Conservation (phyloP, 805 yeast genomes). For the Barnettozyma wickerhamii region DNA sequence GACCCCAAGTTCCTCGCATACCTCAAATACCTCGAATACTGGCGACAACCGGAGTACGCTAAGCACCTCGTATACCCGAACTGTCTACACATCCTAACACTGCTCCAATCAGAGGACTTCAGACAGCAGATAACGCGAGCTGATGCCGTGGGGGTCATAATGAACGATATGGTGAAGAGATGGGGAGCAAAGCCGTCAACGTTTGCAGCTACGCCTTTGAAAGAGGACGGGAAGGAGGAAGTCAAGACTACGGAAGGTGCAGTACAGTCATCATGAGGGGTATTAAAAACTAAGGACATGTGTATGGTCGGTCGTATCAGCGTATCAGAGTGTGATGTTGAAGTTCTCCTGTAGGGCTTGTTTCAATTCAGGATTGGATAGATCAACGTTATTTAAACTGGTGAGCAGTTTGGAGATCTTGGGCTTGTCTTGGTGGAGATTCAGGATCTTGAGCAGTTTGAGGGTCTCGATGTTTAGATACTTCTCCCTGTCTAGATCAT, state of each 20-base stretch:
- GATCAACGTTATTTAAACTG: conserved; percentile 19
- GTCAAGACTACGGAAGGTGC: too few species aligned
- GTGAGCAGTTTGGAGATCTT: conserved; percentile 20
- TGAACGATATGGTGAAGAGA: conserved; percentile 73
- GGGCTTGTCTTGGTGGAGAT: conserved; percentile 19
- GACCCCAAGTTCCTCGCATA: conserved; percentile 71
- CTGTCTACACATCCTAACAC: conserved; percentile 68
- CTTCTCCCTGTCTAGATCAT: conserved; percentile 31
- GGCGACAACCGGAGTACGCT: conserved; percentile 72
- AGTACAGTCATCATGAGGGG: too few species aligned
- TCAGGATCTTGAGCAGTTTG: conserved; percentile 27
- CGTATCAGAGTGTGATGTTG: conserved; percentile 9
- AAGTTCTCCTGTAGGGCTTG: conserved; percentile 17
- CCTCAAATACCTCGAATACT: conserved; percentile 76
- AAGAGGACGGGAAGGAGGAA: too few species aligned
- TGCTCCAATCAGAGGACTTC: conserved; percentile 45
- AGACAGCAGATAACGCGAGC: conserved; percentile 52
- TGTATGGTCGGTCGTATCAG: background rate
- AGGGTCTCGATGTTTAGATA: conserved; percentile 37
- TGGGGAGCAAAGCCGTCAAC: conserved; percentile 38
- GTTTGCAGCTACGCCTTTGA: conserved; percentile 24
- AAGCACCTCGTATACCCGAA: conserved; percentile 79
- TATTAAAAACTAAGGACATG: background rate
- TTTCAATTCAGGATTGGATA: conserved; percentile 17
- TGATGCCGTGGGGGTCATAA: conserved; percentile 51